These are phyloP conservation scores for Dittrichia graveolens DNA, from an alignment of 129 eudicot genomes.

Conservation along the genomic window DNA sequence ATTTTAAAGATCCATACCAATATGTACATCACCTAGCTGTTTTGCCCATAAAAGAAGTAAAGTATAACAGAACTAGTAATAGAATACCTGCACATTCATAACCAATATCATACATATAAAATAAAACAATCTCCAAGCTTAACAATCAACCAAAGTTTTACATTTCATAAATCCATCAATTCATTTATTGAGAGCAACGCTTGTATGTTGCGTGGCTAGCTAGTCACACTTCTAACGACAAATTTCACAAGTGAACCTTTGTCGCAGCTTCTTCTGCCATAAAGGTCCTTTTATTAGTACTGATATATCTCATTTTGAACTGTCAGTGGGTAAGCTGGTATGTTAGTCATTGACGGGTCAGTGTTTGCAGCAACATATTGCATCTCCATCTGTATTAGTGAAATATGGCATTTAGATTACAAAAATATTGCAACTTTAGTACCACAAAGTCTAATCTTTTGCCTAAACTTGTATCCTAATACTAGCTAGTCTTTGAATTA, in stretches of 20 bases:
- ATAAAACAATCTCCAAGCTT: conserved; percentile 17
- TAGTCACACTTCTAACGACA: conserved; percentile 32
- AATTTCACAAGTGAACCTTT: conserved; percentile 30
- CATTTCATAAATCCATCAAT: conserved; percentile 22
- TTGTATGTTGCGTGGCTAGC: conserved; percentile 28
- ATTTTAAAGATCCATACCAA: too few species aligned
- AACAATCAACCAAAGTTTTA: conserved; percentile 28
- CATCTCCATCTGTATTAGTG: conserved; percentile 56
- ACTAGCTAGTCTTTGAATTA: not conserved
- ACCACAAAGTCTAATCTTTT: not conserved
- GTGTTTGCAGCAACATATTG: conserved; percentile 45
- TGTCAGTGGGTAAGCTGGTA: conserved; percentile 55
- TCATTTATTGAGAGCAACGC: conserved; percentile 40
- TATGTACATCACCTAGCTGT: too few species aligned
- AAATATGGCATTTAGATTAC: not conserved
- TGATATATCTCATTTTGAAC: conserved; percentile 66
- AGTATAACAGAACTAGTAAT: not conserved
- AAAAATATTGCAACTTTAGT: not conserved
- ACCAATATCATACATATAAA: conserved; percentile 28
- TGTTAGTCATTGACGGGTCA: conserved; percentile 55
- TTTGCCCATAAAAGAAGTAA: too few species aligned
- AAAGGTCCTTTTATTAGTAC: conserved; percentile 35
- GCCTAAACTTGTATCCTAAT: conserved; percentile 1
- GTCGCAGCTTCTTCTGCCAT: conserved; percentile 6
- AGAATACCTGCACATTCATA: conserved; percentile 19